Base-by-base conservation (phyloP, 192 early-diverging fungal genomes). In the Coemansia sp. region DNA sequence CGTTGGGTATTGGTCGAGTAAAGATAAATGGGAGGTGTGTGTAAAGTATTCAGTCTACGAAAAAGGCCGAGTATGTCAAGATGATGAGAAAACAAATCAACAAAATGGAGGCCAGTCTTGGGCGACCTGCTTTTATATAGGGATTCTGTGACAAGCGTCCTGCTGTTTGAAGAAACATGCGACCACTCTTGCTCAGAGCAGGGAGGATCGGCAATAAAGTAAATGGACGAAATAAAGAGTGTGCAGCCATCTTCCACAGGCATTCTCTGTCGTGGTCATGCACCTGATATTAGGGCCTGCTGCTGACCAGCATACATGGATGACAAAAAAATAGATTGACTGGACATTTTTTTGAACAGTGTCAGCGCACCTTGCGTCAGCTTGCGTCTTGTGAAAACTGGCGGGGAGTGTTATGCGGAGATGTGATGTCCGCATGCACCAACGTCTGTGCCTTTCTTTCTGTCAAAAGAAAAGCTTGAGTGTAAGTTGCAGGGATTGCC, bases 221-320 rank as follows among this genome's bases (percentile, higher is more conserved):
- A 29, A 29, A 12, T 11, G 4, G 8, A 19, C 44, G 4, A 55
- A 31, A 31, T 8, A 29, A 12, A 29, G 27, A 12, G 25, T 25
- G 27, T 55, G 51, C 8, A 15, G 51, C 55, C 55, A 32, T 34
- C 15, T 17, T 58, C 27, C 29, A 8, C 29, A 17, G 15, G 31
- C 17, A 31, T n/a, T 32, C 55, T 32, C 9, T 29, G 51, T 31
- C 51, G 11, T 27, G 51, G 55, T 17, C 55, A 58, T 58, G 55
- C 55, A 58, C 27, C 55, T 58, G 55, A 58, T 58, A 58, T 58
- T 58, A 14, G 27, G 27, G 51, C 51, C 2, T 48, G 45, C 45
- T 48, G 45, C 19, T 48, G 19, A 48, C 45, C 12, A n/a, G 51
- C 51, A 14, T 25, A 10, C 51, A 29, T 55, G 25, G 12, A 29